A percentile compares a stretch with the other conserved stretches of the same genome.
phyloP scores from a whole-genome alignment of 768 basidiomycete species.

The Russula sp. region DNA sequence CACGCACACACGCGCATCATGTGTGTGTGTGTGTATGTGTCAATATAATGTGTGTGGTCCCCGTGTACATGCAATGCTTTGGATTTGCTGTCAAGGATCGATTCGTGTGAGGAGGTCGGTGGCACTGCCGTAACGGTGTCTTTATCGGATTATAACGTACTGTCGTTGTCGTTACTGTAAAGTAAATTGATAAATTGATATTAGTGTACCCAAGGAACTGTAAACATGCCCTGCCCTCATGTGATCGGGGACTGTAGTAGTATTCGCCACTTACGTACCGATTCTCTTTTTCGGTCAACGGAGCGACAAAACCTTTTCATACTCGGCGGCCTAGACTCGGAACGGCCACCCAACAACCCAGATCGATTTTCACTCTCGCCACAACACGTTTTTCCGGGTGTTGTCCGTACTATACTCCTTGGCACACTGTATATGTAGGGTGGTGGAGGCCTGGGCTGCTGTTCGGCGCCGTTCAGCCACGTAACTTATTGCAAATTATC shows the following conservation, averaged over 20 bases:
- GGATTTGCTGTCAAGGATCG: neutral
- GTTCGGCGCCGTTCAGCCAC: neutral
- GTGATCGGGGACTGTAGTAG: neutral
- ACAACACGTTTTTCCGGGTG: neutral
- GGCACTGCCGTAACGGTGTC: neutral
- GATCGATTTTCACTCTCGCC: neutral
- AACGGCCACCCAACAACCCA: neutral
- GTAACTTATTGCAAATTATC: neutral
- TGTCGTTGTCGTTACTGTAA: neutral
- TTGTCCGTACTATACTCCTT: too few relatives aligned
- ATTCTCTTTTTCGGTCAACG: neutral
- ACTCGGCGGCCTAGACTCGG: neutral
- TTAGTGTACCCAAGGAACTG: neutral
- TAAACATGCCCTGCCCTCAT: conserved; percentile 1
- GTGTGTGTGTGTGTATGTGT: conserved; percentile 1
- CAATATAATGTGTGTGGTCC: neutral
- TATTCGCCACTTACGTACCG: neutral
- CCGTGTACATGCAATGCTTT: neutral
- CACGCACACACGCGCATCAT: neutral
- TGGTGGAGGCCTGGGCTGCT: neutral
- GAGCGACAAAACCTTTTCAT: neutral
- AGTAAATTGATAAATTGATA: neutral
- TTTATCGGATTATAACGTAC: neutral
- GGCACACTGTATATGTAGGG: too few relatives aligned
- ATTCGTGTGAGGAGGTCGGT: neutral